Evolutionary conservation across 1,284 basidiomycete genomes (phyloP).

Genomic region (Cryptococcus sp.): DNA sequence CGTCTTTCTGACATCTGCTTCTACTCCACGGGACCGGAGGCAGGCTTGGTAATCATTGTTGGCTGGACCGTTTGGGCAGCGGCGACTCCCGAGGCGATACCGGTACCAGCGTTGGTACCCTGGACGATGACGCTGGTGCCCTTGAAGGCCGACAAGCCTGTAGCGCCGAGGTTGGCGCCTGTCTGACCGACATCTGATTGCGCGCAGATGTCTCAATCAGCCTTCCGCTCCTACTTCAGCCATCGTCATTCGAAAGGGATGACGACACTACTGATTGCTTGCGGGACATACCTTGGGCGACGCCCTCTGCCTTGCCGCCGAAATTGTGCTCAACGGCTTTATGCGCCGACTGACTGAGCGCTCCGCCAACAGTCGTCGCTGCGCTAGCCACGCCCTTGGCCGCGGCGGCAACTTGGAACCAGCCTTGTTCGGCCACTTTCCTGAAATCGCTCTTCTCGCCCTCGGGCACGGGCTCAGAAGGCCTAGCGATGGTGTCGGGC

Average conservation of each 20-base stretch:
- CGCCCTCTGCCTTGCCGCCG: slow-evolving; percentile 35
- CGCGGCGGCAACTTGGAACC: slow-evolving; percentile 46
- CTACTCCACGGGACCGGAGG: too few species aligned
- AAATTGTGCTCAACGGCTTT: slow-evolving; percentile 44
- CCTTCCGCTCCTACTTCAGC: neutral
- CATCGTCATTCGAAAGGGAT: neutral
- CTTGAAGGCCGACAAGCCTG: slow-evolving; percentile 30
- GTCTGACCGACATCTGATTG: slow-evolving; percentile 39
- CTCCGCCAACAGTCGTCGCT: slow-evolving; percentile 37
- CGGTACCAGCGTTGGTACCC: slow-evolving; percentile 31
- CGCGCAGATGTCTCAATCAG: too few species aligned
- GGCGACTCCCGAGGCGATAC: slow-evolving; percentile 12
- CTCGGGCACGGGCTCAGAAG: slow-evolving; percentile 22
- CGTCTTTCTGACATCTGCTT: too few species aligned
- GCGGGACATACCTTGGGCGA: slow-evolving; percentile 35
- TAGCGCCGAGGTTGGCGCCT: slow-evolving; percentile 36
- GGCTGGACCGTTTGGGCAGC: too few species aligned
- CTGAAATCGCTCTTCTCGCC: slow-evolving; percentile 32
- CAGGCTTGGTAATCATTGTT: too few species aligned
- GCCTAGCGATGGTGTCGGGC: slow-evolving; percentile 27
- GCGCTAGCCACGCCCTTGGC: slow-evolving; percentile 43
- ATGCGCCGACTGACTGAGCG: slow-evolving; percentile 40
- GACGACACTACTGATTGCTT: neutral
- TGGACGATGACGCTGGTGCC: slow-evolving; percentile 37
- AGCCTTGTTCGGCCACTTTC: slow-evolving; percentile 38